Conservation (phyloP, 768 basidiomycete genomes). For the Coprinopsis marcescibilis region DNA sequence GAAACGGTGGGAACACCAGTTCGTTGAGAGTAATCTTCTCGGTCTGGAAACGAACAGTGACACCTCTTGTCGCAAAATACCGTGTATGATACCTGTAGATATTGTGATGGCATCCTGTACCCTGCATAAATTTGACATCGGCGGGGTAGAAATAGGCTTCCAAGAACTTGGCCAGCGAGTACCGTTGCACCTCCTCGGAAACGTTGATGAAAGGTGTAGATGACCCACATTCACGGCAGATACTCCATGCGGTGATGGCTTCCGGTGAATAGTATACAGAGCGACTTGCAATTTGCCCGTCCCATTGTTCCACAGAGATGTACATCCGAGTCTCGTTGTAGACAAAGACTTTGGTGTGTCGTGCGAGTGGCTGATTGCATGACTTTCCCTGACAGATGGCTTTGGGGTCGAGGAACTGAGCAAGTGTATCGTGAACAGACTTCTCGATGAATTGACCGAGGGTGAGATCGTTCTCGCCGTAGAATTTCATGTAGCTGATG, state of each 20-base stretch:
- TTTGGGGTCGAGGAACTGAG: constrained; percentile 66
- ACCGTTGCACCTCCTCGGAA: constrained; percentile 87
- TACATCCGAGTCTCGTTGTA: constrained; percentile 82
- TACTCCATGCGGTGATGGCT: constrained; percentile 86
- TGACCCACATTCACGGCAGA: constrained; percentile 71
- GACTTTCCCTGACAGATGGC: constrained; percentile 78
- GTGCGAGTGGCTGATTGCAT: constrained; percentile 73
- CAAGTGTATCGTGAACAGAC: constrained; percentile 60
- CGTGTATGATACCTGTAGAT: constrained; percentile 90
- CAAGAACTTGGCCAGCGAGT: constrained; percentile 94
- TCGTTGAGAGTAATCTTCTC: constrained; percentile 82
- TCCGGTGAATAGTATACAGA: constrained; percentile 48
- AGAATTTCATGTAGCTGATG: constrained; percentile 76
- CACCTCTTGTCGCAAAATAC: constrained; percentile 78
- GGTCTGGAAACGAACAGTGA: constrained; percentile 85
- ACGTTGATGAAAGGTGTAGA: constrained; percentile 86
- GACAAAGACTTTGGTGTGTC: constrained; percentile 86
- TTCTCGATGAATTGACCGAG: constrained; percentile 91
- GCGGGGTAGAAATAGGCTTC: constrained; percentile 95
- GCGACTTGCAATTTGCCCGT: constrained; percentile 61
- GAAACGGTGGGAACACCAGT: constrained; percentile 83
- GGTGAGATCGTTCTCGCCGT: constrained; percentile 88
- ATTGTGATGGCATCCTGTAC: constrained; percentile 90
- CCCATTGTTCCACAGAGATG: constrained; percentile 87
- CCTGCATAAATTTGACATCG: constrained; percentile 76